phyloP scores from a whole-genome alignment of 495 filamentous ascomycete species.

The Aspergillus incahuasiensis region DNA sequence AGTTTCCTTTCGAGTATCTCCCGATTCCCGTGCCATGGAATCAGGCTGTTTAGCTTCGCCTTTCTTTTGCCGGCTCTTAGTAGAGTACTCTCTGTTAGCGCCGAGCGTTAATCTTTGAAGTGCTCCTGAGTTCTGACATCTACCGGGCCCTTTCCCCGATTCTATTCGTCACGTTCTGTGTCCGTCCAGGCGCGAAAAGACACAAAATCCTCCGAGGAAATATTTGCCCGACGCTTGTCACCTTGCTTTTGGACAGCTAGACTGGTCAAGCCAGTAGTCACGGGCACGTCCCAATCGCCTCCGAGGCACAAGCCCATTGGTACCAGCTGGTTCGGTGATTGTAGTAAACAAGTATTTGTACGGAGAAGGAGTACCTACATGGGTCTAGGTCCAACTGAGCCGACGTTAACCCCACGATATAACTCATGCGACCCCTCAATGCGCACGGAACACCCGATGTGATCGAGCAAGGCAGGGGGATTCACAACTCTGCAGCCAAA shows the following conservation, averaged over 20 bases:
- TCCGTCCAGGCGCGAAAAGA: background rate
- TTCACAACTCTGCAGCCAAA: conserved; percentile 16
- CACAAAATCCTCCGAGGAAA: conserved; percentile 14
- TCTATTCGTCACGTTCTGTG: background rate
- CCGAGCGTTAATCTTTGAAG: background rate
- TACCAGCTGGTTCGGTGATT: background rate
- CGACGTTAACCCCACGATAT: conserved; percentile 3
- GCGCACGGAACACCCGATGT: conserved; percentile 9
- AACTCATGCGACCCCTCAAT: conserved; percentile 6
- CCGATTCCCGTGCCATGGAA: conserved; percentile 10
- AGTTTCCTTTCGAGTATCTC: conserved; percentile 1
- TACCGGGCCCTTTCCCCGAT: conserved; percentile 8
- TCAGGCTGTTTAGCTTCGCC: background rate
- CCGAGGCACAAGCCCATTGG: background rate
- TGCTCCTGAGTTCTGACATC: background rate
- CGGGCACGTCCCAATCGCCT: background rate
- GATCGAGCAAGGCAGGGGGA: conserved; percentile 13
- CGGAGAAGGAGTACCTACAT: no score
- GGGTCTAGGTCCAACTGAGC: conserved; percentile 3
- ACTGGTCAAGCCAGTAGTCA: background rate
- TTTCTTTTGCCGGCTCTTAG: conserved; percentile 7
- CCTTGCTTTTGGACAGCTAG: conserved; percentile 12
- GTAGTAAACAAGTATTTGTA: background rate
- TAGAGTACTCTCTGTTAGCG: conserved; percentile 1
- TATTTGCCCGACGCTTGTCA: conserved; percentile 11